Conservation (phyloP, 2,329 filamentous ascomycete species). For the Capronia epimyces region DNA sequence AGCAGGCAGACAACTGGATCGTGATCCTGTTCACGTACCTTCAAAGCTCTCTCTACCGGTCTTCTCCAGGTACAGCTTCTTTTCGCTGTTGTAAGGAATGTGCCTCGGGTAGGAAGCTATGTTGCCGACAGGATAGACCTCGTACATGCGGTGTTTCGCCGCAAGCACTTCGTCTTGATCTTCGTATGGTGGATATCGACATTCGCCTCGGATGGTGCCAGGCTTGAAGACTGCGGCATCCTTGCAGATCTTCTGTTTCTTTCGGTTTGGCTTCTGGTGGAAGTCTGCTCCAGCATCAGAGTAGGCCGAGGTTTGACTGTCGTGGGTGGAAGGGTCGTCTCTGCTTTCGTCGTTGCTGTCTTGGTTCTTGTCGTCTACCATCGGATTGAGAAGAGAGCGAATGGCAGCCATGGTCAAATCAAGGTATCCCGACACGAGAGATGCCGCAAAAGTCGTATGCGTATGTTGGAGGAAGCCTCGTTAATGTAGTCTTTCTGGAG, state of each 20-base stretch:
- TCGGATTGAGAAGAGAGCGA: conserved; percentile 26
- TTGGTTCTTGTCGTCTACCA: conserved; percentile 10
- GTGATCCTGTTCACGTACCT: conserved; percentile 51
- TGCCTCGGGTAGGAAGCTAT: conserved; percentile 61
- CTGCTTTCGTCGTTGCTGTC: conserved; percentile 20
- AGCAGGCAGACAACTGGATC: conserved; percentile 11
- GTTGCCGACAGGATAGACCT: conserved; percentile 59
- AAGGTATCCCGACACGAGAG: not conserved
- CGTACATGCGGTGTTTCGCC: conserved; percentile 57
- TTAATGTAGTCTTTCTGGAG: conserved; percentile 3
- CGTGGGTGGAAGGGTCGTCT: conserved; percentile 13
- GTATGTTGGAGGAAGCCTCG: not conserved
- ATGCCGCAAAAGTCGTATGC: not conserved
- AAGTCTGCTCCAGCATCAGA: conserved; percentile 7
- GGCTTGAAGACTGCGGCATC: conserved; percentile 59
- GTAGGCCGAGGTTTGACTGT: conserved; percentile 9
- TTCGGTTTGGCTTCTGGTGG: conserved; percentile 28
- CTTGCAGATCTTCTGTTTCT: conserved; percentile 57
- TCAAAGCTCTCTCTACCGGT: conserved; percentile 85
- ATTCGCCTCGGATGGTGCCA: conserved; percentile 57
- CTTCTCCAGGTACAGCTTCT: conserved; percentile 80
- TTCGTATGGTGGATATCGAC: conserved; percentile 73
- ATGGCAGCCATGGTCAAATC: conserved; percentile 23
- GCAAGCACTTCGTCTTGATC: conserved; percentile 54
- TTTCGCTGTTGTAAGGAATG: conserved; percentile 91